Evolutionary conservation across 768 basidiomycete species (phyloP).

Genomic region (Rubroboletus pulcherrimus): DNA sequence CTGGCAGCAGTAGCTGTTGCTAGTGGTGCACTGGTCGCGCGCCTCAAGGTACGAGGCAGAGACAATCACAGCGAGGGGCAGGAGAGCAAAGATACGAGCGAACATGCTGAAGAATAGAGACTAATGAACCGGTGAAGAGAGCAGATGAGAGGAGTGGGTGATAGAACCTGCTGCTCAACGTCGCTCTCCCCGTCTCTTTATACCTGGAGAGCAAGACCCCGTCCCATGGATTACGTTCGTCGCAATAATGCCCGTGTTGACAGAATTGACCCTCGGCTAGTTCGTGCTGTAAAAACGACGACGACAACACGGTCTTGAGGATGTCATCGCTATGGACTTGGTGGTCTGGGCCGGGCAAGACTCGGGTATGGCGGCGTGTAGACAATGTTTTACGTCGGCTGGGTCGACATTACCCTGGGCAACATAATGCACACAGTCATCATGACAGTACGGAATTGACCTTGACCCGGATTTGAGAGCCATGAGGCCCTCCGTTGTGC

Average conservation of each 20-base stretch:
- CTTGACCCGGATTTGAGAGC: not conserved
- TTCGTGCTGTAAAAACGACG: not conserved
- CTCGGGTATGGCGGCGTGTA: not conserved
- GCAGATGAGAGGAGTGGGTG: not conserved
- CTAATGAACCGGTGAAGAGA: not conserved
- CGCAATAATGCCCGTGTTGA: not conserved
- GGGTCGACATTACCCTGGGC: not conserved
- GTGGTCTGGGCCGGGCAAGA: not conserved
- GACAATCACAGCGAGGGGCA: slow-evolving; percentile 16
- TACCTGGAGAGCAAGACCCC: slow-evolving; percentile 8
- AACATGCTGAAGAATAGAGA: slow-evolving; percentile 6
- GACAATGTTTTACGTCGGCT: not conserved
- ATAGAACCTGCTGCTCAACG: not conserved
- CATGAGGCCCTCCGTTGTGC: not conserved
- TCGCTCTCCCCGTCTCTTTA: not conserved
- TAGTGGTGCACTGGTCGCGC: slow-evolving; percentile 12
- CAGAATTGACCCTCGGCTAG: not conserved
- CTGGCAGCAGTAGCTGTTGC: slow-evolving; percentile 9
- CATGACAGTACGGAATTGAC: not conserved
- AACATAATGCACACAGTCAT: not conserved
- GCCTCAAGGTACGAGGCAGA: slow-evolving; percentile 4
- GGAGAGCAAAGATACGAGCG: slow-evolving; percentile 16
- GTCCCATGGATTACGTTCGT: slow-evolving; percentile 2
- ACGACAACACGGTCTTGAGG: not conserved
- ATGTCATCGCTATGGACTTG: not conserved